phyloP scores from a whole-genome alignment of 805 yeast genomes.

The Starmerella sp. region DNA sequence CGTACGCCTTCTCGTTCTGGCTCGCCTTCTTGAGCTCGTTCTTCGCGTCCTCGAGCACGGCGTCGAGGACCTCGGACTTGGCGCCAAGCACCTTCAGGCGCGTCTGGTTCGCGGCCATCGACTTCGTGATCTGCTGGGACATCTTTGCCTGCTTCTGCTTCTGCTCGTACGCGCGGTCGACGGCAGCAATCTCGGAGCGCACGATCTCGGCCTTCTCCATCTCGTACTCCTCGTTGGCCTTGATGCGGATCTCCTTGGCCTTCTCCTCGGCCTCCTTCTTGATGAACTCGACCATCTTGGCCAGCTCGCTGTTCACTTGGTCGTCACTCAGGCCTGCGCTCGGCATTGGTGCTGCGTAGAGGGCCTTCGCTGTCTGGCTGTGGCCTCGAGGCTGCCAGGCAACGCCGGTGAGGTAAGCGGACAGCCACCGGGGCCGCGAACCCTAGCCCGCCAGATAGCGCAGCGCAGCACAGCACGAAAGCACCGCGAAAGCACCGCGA shows the following conservation, averaged over 20 bases:
- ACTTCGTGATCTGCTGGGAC: conserved; percentile 89
- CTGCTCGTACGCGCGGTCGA: conserved; percentile 67
- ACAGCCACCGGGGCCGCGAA: not conserved
- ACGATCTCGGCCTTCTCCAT: conserved; percentile 93
- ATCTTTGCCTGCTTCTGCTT: conserved; percentile 83
- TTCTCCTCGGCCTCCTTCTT: conserved; percentile 98
- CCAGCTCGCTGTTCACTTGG: conserved; percentile 90
- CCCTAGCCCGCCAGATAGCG: not conserved
- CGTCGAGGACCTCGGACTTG: conserved; percentile 68
- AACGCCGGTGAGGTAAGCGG: conserved; percentile 1
- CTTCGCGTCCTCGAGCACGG: conserved; percentile 61
- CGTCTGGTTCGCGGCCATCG: conserved; percentile 90
- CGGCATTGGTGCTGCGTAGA: conserved; percentile 9
- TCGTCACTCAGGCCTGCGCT: conserved; percentile 24
- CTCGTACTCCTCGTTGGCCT: conserved; percentile 98
- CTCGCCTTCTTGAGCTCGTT: conserved; percentile 47
- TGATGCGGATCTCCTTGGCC: conserved; percentile 87
- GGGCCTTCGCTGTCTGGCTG: not conserved
- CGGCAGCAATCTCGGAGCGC: conserved; percentile 79
- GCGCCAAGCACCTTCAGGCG: conserved; percentile 82
- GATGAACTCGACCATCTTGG: conserved; percentile 97
- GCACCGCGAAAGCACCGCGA: too few relatives aligned
- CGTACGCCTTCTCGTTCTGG: conserved; percentile 47
- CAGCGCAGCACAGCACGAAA: too few relatives aligned
- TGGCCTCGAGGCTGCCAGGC: not conserved